Percentiles rank a stretch among this genome's conserved stretches.
Conservation (phyloP, 169 alveolate species). For the Neospora caninum region DNA sequence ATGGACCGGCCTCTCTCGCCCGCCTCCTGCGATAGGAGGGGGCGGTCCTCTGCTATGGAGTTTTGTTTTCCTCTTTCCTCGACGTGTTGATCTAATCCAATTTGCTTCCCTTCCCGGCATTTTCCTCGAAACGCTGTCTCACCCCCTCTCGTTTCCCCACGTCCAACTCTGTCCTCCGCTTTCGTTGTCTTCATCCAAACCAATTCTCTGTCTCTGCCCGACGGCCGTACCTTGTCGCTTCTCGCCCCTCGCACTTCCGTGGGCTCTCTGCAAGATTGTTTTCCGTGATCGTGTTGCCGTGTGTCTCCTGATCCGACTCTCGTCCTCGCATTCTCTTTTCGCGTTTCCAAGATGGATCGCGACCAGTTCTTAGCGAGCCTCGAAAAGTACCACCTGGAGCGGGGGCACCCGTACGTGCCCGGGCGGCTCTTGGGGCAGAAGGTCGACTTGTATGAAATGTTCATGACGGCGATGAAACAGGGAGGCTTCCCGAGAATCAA, state of each 20-base stretch:
- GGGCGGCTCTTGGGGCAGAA: slow-evolving; percentile 47
- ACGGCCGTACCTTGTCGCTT: neutral
- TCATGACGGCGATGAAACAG: slow-evolving; percentile 59
- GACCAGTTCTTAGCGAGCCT: slow-evolving; percentile 38
- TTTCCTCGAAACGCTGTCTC: neutral
- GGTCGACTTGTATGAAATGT: slow-evolving; percentile 56
- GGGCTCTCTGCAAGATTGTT: neutral
- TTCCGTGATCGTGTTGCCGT: neutral
- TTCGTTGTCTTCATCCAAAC: too few species aligned
- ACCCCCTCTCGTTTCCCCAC: neutral
- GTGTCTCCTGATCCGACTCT: neutral
- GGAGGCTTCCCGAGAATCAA: slow-evolving; percentile 69
- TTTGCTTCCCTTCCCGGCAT: too few species aligned
- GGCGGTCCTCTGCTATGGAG: neutral
- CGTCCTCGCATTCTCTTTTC: neutral
- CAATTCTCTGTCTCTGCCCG: too few species aligned
- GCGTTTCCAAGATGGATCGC: slow-evolving; percentile 38
- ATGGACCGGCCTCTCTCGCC: neutral
- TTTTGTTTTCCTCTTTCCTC: neutral
- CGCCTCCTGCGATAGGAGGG: neutral
- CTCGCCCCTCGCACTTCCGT: neutral
- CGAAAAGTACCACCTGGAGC: slow-evolving; percentile 44
- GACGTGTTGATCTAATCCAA: neutral
- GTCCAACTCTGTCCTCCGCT: too few species aligned
- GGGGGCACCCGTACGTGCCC: slow-evolving; percentile 51